A percentile compares a stretch with the other conserved stretches of the same genome.
phyloP scores from a whole-genome alignment of 352 stramenopile species.

The Phytophthora fragariaefolia region DNA sequence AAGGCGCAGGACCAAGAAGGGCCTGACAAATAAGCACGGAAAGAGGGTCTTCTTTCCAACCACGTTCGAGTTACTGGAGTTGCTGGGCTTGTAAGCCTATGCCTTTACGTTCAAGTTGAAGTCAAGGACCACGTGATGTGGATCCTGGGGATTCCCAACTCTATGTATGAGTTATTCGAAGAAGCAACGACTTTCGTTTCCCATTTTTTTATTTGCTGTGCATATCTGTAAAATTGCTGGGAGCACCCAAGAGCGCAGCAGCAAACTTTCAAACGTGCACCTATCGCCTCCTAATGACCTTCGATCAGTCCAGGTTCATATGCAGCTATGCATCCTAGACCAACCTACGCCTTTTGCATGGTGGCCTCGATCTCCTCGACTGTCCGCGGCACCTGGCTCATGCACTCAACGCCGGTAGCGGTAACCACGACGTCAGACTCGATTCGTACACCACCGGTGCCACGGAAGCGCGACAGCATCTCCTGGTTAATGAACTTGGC shows the following conservation, averaged over 20 bases:
- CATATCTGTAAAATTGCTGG: not conserved
- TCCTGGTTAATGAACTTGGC: slow-evolving; percentile 88
- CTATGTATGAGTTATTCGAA: no score
- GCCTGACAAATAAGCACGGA: not conserved
- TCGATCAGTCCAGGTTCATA: not conserved
- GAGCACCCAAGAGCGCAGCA: not conserved
- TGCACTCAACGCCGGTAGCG: slow-evolving; percentile 94
- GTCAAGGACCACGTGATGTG: not conserved
- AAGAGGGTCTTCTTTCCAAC: slow-evolving; percentile 14
- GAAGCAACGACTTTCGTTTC: not conserved
- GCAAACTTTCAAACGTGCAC: slow-evolving; percentile 6
- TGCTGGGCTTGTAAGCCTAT: slow-evolving; percentile 9
- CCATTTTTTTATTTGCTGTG: slow-evolving; percentile 3
- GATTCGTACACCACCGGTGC: slow-evolving; percentile 96
- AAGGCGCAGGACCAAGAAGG: not conserved
- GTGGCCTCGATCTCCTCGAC: slow-evolving; percentile 96
- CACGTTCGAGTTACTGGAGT: slow-evolving; percentile 11
- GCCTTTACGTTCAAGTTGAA: not conserved
- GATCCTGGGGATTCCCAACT: no score
- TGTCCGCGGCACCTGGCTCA: slow-evolving; percentile 95
- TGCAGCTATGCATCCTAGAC: slow-evolving; percentile 10
- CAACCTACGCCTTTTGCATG: slow-evolving; percentile 73
- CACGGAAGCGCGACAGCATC: slow-evolving; percentile 91
- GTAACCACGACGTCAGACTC: slow-evolving; percentile 99
- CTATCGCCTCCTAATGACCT: slow-evolving; percentile 8